Evolutionary conservation across 805 yeast species (phyloP).

Genomic region (Candida michaelii): DNA sequence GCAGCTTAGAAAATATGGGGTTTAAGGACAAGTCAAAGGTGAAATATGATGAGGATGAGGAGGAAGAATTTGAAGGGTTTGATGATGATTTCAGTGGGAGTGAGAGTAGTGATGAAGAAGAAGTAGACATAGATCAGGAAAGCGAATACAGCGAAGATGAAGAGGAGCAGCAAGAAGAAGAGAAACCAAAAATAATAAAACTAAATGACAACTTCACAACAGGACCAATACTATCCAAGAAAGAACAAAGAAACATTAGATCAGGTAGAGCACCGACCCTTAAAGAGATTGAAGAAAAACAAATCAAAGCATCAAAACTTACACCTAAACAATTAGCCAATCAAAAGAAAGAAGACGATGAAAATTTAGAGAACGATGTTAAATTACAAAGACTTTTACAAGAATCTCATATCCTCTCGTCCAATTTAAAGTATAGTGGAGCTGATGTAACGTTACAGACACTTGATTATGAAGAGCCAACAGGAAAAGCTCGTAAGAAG

Average conservation of each 20-base stretch:
- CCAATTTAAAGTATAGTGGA: slow-evolving; percentile 51
- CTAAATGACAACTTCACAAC: slow-evolving; percentile 36
- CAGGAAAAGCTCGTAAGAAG: slow-evolving; percentile 68
- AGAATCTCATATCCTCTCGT: slow-evolving; percentile 67
- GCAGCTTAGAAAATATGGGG: slow-evolving; percentile 51
- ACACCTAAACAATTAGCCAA: slow-evolving; percentile 36
- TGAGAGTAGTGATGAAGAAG: slow-evolving; percentile 16
- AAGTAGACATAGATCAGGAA: slow-evolving; percentile 3
- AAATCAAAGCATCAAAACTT: slow-evolving; percentile 22
- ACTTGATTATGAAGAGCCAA: slow-evolving; percentile 57
- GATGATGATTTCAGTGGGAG: too few relatives aligned
- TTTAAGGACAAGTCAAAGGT: slow-evolving; percentile 27
- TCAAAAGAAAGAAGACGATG: slow-evolving; percentile 40
- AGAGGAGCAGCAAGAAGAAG: slow-evolving; percentile 14
- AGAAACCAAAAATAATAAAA: slow-evolving; percentile 49
- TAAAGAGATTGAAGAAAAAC: slow-evolving; percentile 26
- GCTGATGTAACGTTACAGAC: slow-evolving; percentile 67
- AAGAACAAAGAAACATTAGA: slow-evolving; percentile 52
- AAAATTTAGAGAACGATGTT: slow-evolving; percentile 67
- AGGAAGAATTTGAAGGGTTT: slow-evolving; percentile 15
- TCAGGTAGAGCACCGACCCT: slow-evolving; percentile 63
- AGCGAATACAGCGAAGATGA: slow-evolving; percentile 9
- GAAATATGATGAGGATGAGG: slow-evolving; percentile 23
- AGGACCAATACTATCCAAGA: slow-evolving; percentile 35
- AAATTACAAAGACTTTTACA: slow-evolving; percentile 66